phyloP scores from a whole-genome alignment of 148 eudicot species.

The Amaranthus palmeri region DNA sequence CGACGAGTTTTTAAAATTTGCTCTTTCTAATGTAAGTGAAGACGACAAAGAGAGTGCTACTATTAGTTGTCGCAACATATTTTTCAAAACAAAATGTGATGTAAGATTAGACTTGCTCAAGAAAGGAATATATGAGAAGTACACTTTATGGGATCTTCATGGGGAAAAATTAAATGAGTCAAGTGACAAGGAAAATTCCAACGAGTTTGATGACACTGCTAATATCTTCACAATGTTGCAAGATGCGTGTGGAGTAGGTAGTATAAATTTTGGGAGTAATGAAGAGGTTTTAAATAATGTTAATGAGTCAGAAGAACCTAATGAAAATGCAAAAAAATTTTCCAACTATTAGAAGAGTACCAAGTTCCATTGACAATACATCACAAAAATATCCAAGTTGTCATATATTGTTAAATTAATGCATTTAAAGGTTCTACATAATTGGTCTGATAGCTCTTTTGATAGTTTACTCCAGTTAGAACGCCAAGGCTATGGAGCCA shows the following conservation, averaged over 20 bases:
- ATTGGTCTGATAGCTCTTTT: too few relatives aligned
- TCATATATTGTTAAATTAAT: too few relatives aligned
- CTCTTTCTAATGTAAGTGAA: not conserved
- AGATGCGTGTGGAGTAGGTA: slow-evolving; percentile 8
- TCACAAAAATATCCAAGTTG: not conserved
- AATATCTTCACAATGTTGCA: slow-evolving; percentile 5
- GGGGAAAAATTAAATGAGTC: not conserved
- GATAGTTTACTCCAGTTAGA: too few relatives aligned
- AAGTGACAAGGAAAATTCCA: not conserved
- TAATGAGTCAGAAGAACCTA: slow-evolving; percentile 4
- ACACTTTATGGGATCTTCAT: not conserved
- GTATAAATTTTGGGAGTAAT: not conserved
- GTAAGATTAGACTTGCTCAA: too few relatives aligned
- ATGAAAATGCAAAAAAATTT: not conserved
- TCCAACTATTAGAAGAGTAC: slow-evolving; percentile 3
- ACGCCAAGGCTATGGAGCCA: too few relatives aligned
- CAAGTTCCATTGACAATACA: not conserved
- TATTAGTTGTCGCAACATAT: too few relatives aligned
- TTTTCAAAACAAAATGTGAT: too few relatives aligned
- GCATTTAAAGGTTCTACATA: too few relatives aligned
- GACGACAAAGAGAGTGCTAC: too few relatives aligned
- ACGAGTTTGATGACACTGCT: not conserved
- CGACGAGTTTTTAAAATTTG: slow-evolving; percentile 11
- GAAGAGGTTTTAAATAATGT: too few relatives aligned
- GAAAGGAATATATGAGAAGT: too few relatives aligned